Evolutionary conservation across 2,329 filamentous ascomycete species (phyloP), one percentile per base, ranked within the genome.

Genomic region (Rhynchosporium agropyri): DNA sequence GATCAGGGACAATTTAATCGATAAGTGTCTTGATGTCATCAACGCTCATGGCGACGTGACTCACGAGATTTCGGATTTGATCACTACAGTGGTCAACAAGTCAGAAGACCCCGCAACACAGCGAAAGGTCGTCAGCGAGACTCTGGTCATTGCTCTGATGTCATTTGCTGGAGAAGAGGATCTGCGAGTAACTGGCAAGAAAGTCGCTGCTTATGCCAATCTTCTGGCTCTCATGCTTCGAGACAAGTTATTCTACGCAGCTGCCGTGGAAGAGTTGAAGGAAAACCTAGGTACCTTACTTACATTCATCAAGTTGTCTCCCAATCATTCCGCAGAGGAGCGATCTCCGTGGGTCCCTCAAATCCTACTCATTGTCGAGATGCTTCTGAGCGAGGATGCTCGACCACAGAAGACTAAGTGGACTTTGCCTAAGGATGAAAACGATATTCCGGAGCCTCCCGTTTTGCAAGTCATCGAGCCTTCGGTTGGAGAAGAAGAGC

Each of bases 261-360:
- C 87, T 57, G 91, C 91, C 20, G 77, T 93, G 20, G 84, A 88
- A 33, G 87, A 88, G 43, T 78, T 99, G 29, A 89, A 89, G 72
- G 87, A 91, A 20, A 91, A 89, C 71, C 89, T 97, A 46, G 80
- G 82, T 9, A 87, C 87, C 43, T 86, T 97, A 65, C 81, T 97
- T 33, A 83, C 81, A 2, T 97, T 97, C 75, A 84, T 99, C 69
- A 89, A 89, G 70, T 79, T 92, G 3, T 80, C 85, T 4, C 79
- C 85, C 0, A 84, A 87, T 31, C 84, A 88, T 61, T 81, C 89
- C 3, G 79, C 83, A 0, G 91, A 96, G 55, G 90, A 95, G 63
- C 80, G 92, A n/a, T 90, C 92, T 4, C 90, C 92, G 1, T 99
- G 94, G 92, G 89, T 98, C 67, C 90, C 92, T 12, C 93, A 95